phyloP scores from a whole-genome alignment of 768 basidiomycete species.

The Boletus pseudo-olivaceus region DNA sequence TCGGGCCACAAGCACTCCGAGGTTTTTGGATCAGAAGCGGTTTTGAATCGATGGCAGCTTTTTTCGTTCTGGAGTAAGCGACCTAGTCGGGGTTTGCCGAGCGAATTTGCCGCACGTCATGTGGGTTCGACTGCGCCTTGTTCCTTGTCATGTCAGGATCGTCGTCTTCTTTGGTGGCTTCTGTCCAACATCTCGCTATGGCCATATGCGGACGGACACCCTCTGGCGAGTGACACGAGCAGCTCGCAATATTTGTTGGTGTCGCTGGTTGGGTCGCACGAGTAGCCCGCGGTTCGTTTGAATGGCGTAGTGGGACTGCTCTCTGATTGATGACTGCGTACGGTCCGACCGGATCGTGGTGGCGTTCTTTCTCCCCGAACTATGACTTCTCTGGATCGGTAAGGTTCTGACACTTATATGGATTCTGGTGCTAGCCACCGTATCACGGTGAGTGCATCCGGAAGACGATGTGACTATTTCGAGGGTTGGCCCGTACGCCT shows the following conservation, averaged over 20 bases:
- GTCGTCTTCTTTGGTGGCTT: constrained; percentile 24
- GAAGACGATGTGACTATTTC: constrained; percentile 16
- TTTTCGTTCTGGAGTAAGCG: too few species aligned
- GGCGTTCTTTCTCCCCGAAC: constrained; percentile 9
- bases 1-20: not conserved
- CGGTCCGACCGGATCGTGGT: constrained; percentile 1
- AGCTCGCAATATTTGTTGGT: not conserved
- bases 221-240: not conserved
- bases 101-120: constrained; percentile 6
- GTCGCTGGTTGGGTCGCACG: not conserved
- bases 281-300: not conserved
- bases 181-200: not conserved
- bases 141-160: constrained; percentile 21
- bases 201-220: not conserved
- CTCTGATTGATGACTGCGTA: not conserved
- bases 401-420: constrained; percentile 12
- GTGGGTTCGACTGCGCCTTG: constrained; percentile 6
- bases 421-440: constrained; percentile 1
- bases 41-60: not conserved
- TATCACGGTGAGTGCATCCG: constrained; percentile 7
- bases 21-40: not conserved
- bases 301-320: not conserved
- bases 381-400: constrained; percentile 16
- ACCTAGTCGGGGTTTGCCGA: constrained; percentile 12
- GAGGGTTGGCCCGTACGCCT: not conserved